Evolutionary conservation across 2,329 filamentous ascomycete genomes (phyloP).

Genomic region (Capronia epimyces): DNA sequence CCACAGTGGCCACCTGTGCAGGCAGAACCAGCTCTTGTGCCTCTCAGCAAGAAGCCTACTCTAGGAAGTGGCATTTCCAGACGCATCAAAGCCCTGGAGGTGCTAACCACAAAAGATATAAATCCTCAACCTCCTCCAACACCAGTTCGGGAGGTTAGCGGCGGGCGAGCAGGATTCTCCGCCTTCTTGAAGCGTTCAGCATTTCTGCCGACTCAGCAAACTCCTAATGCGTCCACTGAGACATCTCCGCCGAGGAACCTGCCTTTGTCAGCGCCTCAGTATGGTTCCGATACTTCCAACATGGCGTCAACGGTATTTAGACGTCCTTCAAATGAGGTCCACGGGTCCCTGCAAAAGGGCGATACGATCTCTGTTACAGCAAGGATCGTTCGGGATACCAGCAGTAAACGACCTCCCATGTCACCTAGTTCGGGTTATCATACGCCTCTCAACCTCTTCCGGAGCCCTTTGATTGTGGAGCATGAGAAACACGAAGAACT

Average conservation of each 20-base stretch:
- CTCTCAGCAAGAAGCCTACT: constrained; percentile 67
- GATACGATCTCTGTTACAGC: constrained; percentile 87
- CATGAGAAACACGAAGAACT: constrained; percentile 48
- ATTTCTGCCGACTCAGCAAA: constrained; percentile 28
- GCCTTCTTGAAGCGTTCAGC: constrained; percentile 30
- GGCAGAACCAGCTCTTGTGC: constrained; percentile 38
- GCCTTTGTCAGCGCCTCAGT: constrained; percentile 6
- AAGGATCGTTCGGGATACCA: constrained; percentile 64
- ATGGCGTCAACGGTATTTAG: constrained; percentile 3
- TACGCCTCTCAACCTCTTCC: constrained; percentile 43
- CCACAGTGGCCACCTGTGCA: constrained; percentile 28
- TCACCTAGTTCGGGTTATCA: constrained; percentile 22
- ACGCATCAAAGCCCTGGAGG: constrained; percentile 88
- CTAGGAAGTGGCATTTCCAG: constrained; percentile 88
- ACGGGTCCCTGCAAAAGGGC: constrained; percentile 22
- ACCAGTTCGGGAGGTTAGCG: constrained; percentile 27
- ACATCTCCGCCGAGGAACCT: constrained; percentile 20
- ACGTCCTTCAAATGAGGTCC: constrained; percentile 8
- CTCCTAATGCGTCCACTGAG: constrained; percentile 33
- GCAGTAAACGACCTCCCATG: constrained; percentile 19
- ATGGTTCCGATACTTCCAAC: constrained; percentile 5
- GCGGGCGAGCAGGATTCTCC: constrained; percentile 30
- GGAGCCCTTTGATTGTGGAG: constrained; percentile 60
- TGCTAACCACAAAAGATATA: constrained; percentile 46
- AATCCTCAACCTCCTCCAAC: constrained; percentile 31